Evolutionary conservation across 345 rosid species (phyloP).

Genomic region (Salix koriyanagi): DNA sequence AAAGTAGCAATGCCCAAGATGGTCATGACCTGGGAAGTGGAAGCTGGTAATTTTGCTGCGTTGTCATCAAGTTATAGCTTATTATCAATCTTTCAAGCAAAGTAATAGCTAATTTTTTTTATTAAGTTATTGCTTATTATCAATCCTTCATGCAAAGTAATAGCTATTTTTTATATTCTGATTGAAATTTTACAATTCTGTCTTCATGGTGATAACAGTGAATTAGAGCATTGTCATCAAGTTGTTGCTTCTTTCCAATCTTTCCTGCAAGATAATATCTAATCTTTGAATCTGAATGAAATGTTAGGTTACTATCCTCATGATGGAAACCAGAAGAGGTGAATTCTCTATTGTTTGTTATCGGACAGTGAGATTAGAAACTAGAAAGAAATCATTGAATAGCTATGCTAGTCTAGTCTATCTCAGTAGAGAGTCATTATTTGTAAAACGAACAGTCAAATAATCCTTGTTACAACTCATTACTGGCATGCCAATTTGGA

Average conservation of each 20-base stretch:
- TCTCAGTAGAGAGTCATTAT: too few relatives aligned
- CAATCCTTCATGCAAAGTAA: too few relatives aligned
- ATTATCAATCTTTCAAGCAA: too few relatives aligned
- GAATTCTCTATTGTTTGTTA: background rate
- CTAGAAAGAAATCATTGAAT: background rate
- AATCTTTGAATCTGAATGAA: background rate
- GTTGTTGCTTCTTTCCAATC: background rate
- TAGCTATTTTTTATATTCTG: too few relatives aligned
- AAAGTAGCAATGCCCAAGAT: too few relatives aligned
- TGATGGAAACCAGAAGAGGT: background rate
- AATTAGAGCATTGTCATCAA: background rate
- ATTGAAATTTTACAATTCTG: too few relatives aligned
- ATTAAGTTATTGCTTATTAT: too few relatives aligned
- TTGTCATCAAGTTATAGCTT: too few relatives aligned
- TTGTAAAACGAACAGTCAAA: too few relatives aligned
- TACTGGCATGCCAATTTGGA: background rate
- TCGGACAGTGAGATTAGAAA: background rate
- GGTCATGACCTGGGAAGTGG: background rate
- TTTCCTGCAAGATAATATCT: background rate
- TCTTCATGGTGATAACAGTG: too few relatives aligned
- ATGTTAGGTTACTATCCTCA: background rate
- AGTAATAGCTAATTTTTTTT: too few relatives aligned
- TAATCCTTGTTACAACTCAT: background rate
- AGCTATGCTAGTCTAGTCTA: background rate
- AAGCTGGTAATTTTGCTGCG: too few relatives aligned